phyloP scores from a whole-genome alignment of 345 rosid species.

The Isatis tinctoria region DNA sequence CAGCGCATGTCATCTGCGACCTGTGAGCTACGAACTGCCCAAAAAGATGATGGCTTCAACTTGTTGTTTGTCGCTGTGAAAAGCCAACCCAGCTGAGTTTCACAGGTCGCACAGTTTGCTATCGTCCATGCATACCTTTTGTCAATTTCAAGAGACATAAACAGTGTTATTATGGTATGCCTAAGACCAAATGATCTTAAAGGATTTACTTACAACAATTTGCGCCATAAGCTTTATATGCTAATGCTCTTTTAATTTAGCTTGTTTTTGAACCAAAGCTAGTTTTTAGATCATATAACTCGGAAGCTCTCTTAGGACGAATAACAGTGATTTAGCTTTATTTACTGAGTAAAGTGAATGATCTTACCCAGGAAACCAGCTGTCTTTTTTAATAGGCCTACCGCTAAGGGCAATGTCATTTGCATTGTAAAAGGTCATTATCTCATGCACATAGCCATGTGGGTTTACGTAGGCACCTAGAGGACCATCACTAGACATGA shows the following conservation, averaged over 20 bases:
- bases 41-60: slow-evolving; percentile 76
- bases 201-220: not conserved
- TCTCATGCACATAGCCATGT: slow-evolving; percentile 70
- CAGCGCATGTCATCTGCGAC: slow-evolving; percentile 51
- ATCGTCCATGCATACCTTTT: slow-evolving; percentile 90
- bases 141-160: slow-evolving; percentile 1
- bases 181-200: not conserved
- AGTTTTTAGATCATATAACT: not conserved
- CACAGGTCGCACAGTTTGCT: slow-evolving; percentile 49
- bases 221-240: not conserved
- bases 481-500: slow-evolving; percentile 96
- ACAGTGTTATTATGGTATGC: not conserved
- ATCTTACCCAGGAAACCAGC: slow-evolving; percentile 99
- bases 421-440: slow-evolving; percentile 69
- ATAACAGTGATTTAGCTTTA: not conserved
- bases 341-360: not conserved
- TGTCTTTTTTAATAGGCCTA: slow-evolving; percentile 49
- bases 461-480: slow-evolving; percentile 93
- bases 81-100: slow-evolving; percentile 79
- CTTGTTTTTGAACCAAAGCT: not conserved
- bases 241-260: not conserved
- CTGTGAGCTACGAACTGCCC: slow-evolving; percentile 84
- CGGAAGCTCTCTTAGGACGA: not conserved
- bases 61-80: slow-evolving; percentile 65
- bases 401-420: slow-evolving; percentile 60